Base-by-base conservation (phyloP, 2,329 filamentous ascomycete genomes). In the Pseudocercospora macadamiae region DNA sequence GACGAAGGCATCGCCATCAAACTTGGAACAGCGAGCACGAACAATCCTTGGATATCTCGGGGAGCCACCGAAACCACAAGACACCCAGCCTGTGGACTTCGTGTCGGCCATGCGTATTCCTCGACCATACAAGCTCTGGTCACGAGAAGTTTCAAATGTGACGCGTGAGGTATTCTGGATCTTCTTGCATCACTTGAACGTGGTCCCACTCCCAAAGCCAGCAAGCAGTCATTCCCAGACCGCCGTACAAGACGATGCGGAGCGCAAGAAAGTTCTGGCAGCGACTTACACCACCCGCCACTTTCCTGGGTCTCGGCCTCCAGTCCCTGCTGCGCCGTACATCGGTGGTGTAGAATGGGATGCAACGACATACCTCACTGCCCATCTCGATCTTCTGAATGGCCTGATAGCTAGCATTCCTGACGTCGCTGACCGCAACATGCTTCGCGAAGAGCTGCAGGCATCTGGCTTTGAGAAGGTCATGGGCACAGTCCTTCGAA, bases 161-260 rank as follows among this genome's bases (percentile, higher is more conserved):
- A 96, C 93, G 39, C 97, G 97, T 75, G 93, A 99, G 74, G 93
- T 97, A 25, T 99, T 99, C 73, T 99, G 93, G 93, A 97, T 97
- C 72, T 99, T 97, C 78, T 82, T 97, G 54, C 93, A 97, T 75
- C 90, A 96, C 67, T 81, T 96, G 58, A 97, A 97, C 69, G 88
- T 97, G 45, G 84, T 97, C 34, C 83, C 91, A 19, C 75, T 90
- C 30, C 84, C 87, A 1, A 62, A 69, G 61, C 21, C 66, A 36
- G 42, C 59, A 47, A 65, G 53, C 55, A 59, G 55, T 10, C 59
- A 28, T 66, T 76, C 55, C 62, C 71, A 53, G 8, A n/a, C 23
- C 10, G 23, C 47, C 5, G 47, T 42, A n/a, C 69, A 51, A 8
- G 49, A 58, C 18, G 48, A 57, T n/a, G 61, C 37, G 10, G 68